phyloP scores from a whole-genome alignment of 257 asterid genomes.

The Fraxinus americana region DNA sequence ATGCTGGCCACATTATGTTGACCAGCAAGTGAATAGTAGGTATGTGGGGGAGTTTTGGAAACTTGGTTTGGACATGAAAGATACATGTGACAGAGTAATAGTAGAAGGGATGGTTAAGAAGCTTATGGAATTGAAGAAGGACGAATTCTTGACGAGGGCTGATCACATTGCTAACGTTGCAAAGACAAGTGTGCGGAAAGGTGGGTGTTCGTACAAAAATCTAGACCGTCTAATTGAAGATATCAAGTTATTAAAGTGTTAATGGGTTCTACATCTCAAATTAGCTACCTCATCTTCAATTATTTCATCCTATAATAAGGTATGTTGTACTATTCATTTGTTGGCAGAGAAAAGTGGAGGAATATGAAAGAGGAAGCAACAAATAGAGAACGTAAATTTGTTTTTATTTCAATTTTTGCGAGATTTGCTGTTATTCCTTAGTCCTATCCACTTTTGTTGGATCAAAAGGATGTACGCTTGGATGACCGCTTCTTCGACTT shows the following conservation, averaged over 20 bases:
- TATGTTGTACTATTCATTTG: too few species aligned
- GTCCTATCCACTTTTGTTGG: too few species aligned
- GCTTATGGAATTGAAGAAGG: conserved; percentile 47
- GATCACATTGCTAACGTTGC: conserved; percentile 33
- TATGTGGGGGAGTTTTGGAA: conserved; percentile 46
- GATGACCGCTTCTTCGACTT: too few species aligned
- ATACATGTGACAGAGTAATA: conserved; percentile 41
- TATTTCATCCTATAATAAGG: too few species aligned
- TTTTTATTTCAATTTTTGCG: too few species aligned
- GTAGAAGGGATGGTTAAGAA: conserved; percentile 47
- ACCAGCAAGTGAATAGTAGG: conserved; percentile 52
- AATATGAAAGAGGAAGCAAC: too few species aligned
- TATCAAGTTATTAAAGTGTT: not conserved
- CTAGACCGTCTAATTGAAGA: conserved; percentile 42
- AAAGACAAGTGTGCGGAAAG: conserved; percentile 28
- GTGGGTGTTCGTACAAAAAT: conserved; percentile 42
- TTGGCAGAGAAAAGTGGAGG: too few species aligned
- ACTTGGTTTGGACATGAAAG: conserved; percentile 60
- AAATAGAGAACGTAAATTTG: too few species aligned
- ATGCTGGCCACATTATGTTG: conserved; percentile 49
- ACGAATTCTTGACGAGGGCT: conserved; percentile 40
- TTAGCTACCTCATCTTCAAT: too few species aligned
- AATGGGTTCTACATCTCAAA: too few species aligned
- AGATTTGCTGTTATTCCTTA: too few species aligned
- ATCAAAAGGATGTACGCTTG: too few species aligned